Base-by-base conservation (phyloP, 257 asterid genomes). In the Salvia miltiorrhiza region DNA sequence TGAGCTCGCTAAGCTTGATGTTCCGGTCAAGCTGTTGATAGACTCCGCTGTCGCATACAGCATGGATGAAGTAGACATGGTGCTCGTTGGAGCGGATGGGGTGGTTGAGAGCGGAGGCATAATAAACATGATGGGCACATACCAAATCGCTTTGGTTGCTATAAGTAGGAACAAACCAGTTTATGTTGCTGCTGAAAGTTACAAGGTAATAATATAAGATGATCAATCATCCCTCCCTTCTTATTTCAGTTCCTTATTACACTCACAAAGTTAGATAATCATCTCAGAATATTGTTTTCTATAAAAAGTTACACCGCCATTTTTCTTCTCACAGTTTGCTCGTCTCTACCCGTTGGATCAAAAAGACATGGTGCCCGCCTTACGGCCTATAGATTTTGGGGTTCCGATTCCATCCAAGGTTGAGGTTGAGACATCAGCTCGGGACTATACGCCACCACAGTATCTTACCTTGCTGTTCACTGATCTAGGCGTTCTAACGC, bases 31-130 rank as follows among this genome's bases (percentile, higher is more conserved):
- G 88, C 95, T 90, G 69, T 80, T 88, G 37, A 84, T 88, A 77
- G 97, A 90, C 84, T 86, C 97, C 50, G 95, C 97, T 6, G 95
- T 84, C 56, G 95, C 97, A 43, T 90, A 88, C 72, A 90, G 84
- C 84, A 90, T 88, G 90, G 95, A 86, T 70, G 95, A 90, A 78
- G 93, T 88, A 24, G 93, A 88, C 82, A 90, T 90, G 97, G 92
- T 90, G 37, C 78, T 90, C 44, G 88, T 90, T 17, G 97, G 95
- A 70, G 97, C 97, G 1, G 97, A 90, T 69, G 95, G 97, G 35
- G 95, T 90, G 53, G 97, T 90, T 13, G 95, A 90, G 78, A 90
- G 95, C 49, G 95, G 97, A 45, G 97, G 97, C 37, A 83, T 87
- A 61, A 84, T 88, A 40, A 90, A 90, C 74, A 87, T 88, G 97